Evolutionary conservation across 345 rosid species (phyloP).

Genomic region (Arabis hirsuta): DNA sequence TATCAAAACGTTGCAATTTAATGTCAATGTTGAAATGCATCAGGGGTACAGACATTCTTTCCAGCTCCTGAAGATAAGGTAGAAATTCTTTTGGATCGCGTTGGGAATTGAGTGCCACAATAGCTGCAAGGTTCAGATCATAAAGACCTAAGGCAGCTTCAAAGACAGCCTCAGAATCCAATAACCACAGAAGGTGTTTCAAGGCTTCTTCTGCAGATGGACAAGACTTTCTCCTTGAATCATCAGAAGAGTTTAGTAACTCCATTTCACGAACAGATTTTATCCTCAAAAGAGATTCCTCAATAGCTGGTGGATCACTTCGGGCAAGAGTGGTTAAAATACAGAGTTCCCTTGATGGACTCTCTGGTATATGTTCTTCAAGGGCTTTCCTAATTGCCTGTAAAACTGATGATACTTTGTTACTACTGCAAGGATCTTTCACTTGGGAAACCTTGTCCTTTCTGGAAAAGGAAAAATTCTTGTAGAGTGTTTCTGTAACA

Average conservation of each 20-base stretch:
- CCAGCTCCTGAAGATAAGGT: conserved; percentile 90
- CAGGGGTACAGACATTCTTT: conserved; percentile 62
- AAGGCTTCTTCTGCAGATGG: conserved; percentile 97
- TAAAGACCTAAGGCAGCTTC: conserved; percentile 96
- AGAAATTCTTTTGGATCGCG: conserved; percentile 97
- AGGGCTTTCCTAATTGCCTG: conserved; percentile 83
- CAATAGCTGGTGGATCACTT: conserved; percentile 88
- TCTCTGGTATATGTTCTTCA: conserved; percentile 75
- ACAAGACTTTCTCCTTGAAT: conserved; percentile 54
- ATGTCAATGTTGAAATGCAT: conserved; percentile 90
- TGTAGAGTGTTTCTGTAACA: conserved; percentile 73
- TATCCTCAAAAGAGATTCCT: conserved; percentile 85
- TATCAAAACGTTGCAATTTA: conserved; percentile 74
- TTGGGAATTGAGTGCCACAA: conserved; percentile 95
- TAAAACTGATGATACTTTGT: conserved; percentile 83
- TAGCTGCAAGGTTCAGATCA: conserved; percentile 96
- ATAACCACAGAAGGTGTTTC: conserved; percentile 94
- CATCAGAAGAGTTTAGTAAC: conserved; percentile 63
- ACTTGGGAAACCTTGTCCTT: conserved; percentile 49
- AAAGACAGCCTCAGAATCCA: conserved; percentile 89
- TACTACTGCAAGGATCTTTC: conserved; percentile 48
- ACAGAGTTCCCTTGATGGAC: conserved; percentile 92
- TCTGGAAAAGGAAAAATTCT: conserved; percentile 49
- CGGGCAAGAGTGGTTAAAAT: conserved; percentile 92
- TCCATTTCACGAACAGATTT: conserved; percentile 89